A percentile compares a stretch with the other conserved stretches of the same genome.
Evolutionary conservation across 345 rosid genomes (phyloP).

Genomic region (Pelargonium nanum): DNA sequence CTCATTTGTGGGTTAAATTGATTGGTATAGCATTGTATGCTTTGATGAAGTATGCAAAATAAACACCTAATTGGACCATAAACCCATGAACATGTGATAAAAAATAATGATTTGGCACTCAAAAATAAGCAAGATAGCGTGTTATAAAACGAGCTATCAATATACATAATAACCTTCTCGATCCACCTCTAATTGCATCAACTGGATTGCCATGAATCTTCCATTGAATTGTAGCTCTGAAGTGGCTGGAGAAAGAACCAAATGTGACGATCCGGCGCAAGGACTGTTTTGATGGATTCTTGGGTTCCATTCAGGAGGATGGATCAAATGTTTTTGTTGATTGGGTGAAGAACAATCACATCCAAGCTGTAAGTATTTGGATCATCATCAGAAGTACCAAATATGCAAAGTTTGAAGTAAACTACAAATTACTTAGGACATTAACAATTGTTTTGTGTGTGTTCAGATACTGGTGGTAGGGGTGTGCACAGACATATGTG

Average conservation of each 20-base stretch:
- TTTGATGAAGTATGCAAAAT: too few species aligned
- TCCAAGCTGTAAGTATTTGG: slow-evolving; percentile 24
- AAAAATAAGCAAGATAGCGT: too few species aligned
- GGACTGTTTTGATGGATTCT: slow-evolving; percentile 43
- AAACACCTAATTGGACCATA: too few species aligned
- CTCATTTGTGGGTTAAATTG: too few species aligned
- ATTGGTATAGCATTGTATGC: too few species aligned
- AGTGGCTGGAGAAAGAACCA: slow-evolving; percentile 37
- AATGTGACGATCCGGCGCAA: slow-evolving; percentile 35
- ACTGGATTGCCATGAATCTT: too few species aligned
- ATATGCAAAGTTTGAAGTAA: not conserved
- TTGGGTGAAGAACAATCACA: slow-evolving; percentile 35
- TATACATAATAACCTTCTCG: too few species aligned
- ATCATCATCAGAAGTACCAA: not conserved
- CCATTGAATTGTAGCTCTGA: slow-evolving; percentile 22
- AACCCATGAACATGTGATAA: too few species aligned
- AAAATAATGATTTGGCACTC: too few species aligned
- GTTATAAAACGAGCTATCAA: too few species aligned
- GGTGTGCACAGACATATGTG: slow-evolving; percentile 54
- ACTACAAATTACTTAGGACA: not conserved
- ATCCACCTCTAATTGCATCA: too few species aligned
- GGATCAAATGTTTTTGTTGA: slow-evolving; percentile 41
- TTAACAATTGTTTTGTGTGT: slow-evolving; percentile 1
- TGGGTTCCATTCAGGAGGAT: slow-evolving; percentile 42
- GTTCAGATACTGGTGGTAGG: slow-evolving; percentile 46